Evolutionary conservation across 1,284 basidiomycete species (phyloP), one percentile per base, ranked within the genome.

Genomic region (Sutorius eximius): DNA sequence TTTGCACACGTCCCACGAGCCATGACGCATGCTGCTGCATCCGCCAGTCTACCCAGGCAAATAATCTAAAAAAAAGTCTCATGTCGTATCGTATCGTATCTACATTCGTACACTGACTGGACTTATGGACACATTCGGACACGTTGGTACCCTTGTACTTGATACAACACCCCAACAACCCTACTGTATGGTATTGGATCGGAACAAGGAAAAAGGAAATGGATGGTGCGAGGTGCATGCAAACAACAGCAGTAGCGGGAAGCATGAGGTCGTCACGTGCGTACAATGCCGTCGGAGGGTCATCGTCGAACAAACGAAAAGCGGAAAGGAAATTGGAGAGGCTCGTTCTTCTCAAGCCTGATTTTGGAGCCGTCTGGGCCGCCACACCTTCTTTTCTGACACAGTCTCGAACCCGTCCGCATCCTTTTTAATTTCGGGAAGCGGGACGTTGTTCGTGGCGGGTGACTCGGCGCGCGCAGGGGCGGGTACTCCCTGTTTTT

Each of bases 341-440:
- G 22, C 10, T 1, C 13, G 27, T 16, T 27, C 45, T 9, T 12
- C 24, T 8, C 18, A 68, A n/a, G 51, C 11, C 45, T 55, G 52
- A 22, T 38, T 53, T 45, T 59, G 69, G 2, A 65, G 0, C 30
- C 77, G 70, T 45, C 62, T 71, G 3, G 77, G 60, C 34, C 71
- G 66, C 81, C 82, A 83, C 13, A 77, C 75, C 55, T 70, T 73
- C 63, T 73, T 75, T 53, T 71, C 59, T 13, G 74, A 51, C 10
- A 87, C 84, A 33, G 82, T 77, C 67, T 86, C 82, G 80, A 91
- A 91, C 3, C 89, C 88, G 59, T 91, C 89, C 10, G 82, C 76
- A 37, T 87, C 85, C 57, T 77, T 79, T 61, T 72, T 74, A 11
- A 59, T 51, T 51, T 81, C 78, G 8, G 68, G 55, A 3, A 59